Conservation (phyloP, 2,329 filamentous ascomycete species). For the Aspergillus costaricaensis region DNA sequence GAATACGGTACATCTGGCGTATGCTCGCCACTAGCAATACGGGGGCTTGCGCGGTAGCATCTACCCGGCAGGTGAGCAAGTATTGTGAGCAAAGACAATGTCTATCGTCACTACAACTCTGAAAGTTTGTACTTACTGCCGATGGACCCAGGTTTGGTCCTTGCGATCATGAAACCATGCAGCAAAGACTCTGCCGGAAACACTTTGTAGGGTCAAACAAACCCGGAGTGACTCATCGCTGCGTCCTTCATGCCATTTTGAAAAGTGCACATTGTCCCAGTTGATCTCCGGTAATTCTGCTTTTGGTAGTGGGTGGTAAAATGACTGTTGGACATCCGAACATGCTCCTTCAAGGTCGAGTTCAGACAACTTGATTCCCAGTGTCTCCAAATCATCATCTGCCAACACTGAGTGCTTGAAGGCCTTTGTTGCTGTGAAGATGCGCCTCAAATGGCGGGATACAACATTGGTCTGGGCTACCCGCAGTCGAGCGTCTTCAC, state of each 20-base stretch:
- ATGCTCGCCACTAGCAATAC: not conserved
- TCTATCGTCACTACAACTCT: no score
- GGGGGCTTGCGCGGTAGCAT: not conserved
- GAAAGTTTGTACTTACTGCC: not conserved
- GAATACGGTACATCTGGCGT: not conserved
- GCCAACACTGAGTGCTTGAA: not conserved
- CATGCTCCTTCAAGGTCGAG: not conserved
- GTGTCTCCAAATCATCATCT: not conserved
- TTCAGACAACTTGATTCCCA: not conserved
- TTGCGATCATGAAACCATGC: not conserved
- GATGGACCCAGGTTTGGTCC: not conserved
- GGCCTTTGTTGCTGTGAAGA: not conserved
- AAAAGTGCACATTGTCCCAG: not conserved
- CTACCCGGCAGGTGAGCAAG: not conserved
- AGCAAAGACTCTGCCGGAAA: not conserved
- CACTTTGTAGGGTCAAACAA: not conserved
- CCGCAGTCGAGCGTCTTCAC: not conserved
- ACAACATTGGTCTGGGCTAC: not conserved
- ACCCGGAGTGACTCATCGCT: not conserved
- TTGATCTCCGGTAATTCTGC: not conserved
- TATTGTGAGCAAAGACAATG: no score
- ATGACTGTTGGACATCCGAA: not conserved
- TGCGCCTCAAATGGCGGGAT: not conserved
- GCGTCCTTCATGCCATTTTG: not conserved
- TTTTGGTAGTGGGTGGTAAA: not conserved